Evolutionary conservation across 495 filamentous ascomycete species (phyloP).

Genomic region (Xylaria cubensis): DNA sequence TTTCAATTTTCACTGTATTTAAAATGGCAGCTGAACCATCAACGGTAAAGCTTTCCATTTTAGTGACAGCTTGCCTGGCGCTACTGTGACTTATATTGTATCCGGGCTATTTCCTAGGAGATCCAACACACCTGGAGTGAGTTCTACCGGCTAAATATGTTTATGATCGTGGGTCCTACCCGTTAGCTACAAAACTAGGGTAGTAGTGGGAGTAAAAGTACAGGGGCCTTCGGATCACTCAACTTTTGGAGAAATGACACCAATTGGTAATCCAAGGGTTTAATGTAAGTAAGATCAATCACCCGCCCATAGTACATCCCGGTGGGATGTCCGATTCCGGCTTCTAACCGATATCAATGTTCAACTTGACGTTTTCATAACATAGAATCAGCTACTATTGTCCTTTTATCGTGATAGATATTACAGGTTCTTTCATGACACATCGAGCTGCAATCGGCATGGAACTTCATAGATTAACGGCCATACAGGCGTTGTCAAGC

Average conservation of each 20-base stretch:
- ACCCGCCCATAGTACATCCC: not conserved
- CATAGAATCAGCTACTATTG: not conserved
- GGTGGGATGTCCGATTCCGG: constrained; percentile 21
- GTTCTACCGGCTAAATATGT: not conserved
- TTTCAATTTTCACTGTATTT: too few species aligned
- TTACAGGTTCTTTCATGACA: not conserved
- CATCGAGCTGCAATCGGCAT: constrained; percentile 23
- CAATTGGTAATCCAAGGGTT: not conserved
- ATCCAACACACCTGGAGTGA: not conserved
- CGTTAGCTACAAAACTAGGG: not conserved
- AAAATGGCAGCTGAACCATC: too few species aligned
- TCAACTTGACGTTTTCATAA: not conserved
- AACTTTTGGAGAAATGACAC: not conserved
- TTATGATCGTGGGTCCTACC: not conserved
- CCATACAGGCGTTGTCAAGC: constrained; percentile 44
- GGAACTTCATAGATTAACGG: constrained; percentile 48
- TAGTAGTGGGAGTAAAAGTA: not conserved
- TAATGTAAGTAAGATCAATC: not conserved
- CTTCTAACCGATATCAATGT: not conserved
- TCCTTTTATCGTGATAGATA: not conserved
- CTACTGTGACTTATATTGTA: too few species aligned
- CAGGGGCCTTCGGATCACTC: not conserved
- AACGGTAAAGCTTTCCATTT: too few species aligned
- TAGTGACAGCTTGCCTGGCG: too few species aligned
- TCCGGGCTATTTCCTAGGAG: not conserved